Base-by-base conservation (phyloP, 2,329 filamentous ascomycete species). In the Pseudopithomyces chartarum region DNA sequence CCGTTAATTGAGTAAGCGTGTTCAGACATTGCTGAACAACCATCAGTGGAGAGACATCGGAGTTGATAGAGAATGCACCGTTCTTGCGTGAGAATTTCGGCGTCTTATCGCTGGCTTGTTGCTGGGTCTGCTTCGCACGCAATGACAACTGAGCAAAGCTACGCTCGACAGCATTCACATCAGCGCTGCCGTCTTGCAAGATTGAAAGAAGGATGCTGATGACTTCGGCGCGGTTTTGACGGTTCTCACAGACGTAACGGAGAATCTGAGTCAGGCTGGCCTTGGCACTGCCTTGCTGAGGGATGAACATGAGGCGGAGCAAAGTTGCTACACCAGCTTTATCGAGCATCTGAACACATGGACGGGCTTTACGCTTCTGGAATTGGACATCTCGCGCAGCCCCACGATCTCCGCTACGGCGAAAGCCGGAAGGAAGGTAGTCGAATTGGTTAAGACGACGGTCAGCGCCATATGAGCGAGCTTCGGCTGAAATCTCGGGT, bases 221-320 rank as follows among this genome's bases (percentile, higher is more conserved):
- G 33, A 99, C 92, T 75, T 99, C 95, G 2, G 93, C 87, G 34
- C 95, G 87, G 70, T 95, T 99, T 71, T 97, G 92, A n/a, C 92
- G 89, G 73, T 99, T 99, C 76, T 97, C 90, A 71, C 92, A 98
- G 23, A 98, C 89, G 64, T 97, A 92, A 60, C 91, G 87, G 50
- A 99, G 87, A 52, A 99, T 91, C 54, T 89, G 88, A 72, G 95
- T 94, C 52, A 99, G 83, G 57, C 92, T 90, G 59, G 84, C 87
- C 63, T 92, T 91, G 47, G 95, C 89, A 59, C 91, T 95, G 20
- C 91, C 91, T 62, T 94, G 91, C 63, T 97, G 91, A 46, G 91
- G 90, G 67, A 98, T 92, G 74, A 99, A 99, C 94, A 99, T 97
- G 10, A 99, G 84, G n/a, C 96, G 91, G 42, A 99, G 83, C 33